Evolutionary conservation across 495 filamentous ascomycete species (phyloP).

Genomic region (Aspergillus bertholletiae): DNA sequence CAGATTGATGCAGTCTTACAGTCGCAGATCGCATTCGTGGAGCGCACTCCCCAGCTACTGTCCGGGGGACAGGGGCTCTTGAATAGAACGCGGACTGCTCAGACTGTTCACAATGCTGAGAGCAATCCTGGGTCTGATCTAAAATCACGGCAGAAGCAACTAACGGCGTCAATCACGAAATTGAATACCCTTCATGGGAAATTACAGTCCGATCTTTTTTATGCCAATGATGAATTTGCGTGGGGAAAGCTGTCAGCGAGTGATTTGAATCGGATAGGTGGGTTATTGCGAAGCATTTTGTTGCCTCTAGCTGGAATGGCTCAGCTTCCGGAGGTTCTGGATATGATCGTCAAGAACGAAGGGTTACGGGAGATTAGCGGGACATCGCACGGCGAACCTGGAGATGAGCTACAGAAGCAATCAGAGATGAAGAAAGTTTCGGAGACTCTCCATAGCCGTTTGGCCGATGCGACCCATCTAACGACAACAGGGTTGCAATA

Average conservation of each 20-base stretch:
- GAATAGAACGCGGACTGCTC: conserved; percentile 23
- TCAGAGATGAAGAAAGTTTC: conserved; percentile 38
- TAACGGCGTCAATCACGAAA: conserved; percentile 45
- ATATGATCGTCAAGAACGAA: conserved; percentile 45
- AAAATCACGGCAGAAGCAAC: conserved; percentile 28
- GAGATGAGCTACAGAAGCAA: conserved; percentile 28
- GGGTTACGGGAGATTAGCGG: conserved; percentile 6
- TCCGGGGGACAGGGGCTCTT: conserved; percentile 13
- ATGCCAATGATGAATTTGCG: conserved; percentile 69
- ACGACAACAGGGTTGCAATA: conserved; percentile 22
- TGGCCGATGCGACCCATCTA: conserved; percentile 50
- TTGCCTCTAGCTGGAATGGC: conserved; percentile 66
- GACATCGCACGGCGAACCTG: conserved; percentile 22
- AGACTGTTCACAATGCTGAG: conserved; percentile 16
- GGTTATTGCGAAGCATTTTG: conserved; percentile 52
- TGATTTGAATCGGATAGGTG: conserved; percentile 56
- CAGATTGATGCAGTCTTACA: conserved; percentile 48
- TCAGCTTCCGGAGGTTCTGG: conserved; percentile 66
- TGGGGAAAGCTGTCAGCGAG: conserved; percentile 63
- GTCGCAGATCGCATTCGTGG: conserved; percentile 56
- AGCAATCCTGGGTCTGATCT: conserved; percentile 36
- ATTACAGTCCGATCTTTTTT: conserved; percentile 60
- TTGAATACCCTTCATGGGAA: conserved; percentile 62
- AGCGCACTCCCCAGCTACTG: conserved; percentile 27
- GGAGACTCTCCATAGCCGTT: conserved; percentile 59